These are phyloP conservation scores for Phytophthora podocarpi DNA, from an alignment of 352 stramenopile species.

Conservation along the genomic window DNA sequence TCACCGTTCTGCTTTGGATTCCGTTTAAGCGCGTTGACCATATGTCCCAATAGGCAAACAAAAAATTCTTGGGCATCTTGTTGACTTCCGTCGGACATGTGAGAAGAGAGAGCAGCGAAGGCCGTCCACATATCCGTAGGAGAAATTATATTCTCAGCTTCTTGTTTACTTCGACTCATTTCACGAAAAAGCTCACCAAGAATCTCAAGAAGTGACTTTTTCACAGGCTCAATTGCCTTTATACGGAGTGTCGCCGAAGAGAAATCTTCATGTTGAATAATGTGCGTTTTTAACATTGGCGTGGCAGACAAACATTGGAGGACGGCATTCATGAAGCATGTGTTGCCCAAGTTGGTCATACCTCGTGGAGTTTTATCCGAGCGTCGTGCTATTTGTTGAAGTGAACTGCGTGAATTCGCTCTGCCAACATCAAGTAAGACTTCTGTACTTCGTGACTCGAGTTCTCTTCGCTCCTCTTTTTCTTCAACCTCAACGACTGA, in stretches of 20 bases:
- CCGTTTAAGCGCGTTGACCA: slow-evolving; percentile 94
- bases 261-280: slow-evolving; percentile 80
- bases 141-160: too few relatives aligned
- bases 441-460: background rate
- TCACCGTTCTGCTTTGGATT: slow-evolving; percentile 56
- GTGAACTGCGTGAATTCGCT: background rate
- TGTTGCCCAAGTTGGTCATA: slow-evolving; percentile 74
- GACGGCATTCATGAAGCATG: slow-evolving; percentile 87
- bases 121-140: slow-evolving; percentile 78
- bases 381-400: background rate
- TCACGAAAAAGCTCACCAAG: slow-evolving; percentile 87
- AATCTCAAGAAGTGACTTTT: slow-evolving; percentile 49
- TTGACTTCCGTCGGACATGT: slow-evolving; percentile 93
- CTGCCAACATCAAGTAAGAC: background rate
- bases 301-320: slow-evolving; percentile 93
- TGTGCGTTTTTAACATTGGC: slow-evolving; percentile 89
- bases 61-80: slow-evolving; percentile 97
- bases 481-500: slow-evolving; percentile 14
- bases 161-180: slow-evolving; percentile 22
- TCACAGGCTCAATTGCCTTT: background rate
- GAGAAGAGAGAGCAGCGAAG: slow-evolving; percentile 75
- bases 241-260: background rate
- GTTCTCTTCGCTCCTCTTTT: background rate
- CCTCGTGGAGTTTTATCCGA: slow-evolving; percentile 16
- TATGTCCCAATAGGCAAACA: slow-evolving; percentile 88